These are phyloP conservation scores for Setomelanomma holmii DNA, from an alignment of 2,329 filamentous ascomycete species.

Conservation along the genomic window DNA sequence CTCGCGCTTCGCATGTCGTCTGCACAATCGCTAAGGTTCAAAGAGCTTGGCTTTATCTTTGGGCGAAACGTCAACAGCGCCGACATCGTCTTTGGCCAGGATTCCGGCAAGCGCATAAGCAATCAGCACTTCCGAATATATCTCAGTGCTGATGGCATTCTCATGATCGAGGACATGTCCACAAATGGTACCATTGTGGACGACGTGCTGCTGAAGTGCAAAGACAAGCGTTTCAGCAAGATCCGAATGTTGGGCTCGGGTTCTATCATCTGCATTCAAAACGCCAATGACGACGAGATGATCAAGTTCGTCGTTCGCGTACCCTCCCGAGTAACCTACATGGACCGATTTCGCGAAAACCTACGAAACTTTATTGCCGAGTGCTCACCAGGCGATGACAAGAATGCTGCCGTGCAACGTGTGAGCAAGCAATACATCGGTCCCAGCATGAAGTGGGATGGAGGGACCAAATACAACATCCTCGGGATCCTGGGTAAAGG, in stretches of 20 bases:
- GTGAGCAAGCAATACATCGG: conserved; percentile 35
- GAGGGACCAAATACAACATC: conserved; percentile 84
- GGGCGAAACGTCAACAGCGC: conserved; percentile 76
- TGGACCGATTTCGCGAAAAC: conserved; percentile 71
- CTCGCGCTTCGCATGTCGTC: conserved; percentile 84
- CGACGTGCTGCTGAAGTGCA: conserved; percentile 67
- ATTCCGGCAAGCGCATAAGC: conserved; percentile 77
- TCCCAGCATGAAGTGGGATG: conserved; percentile 78
- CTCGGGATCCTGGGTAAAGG: conserved; percentile 78
- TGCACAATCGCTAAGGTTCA: conserved; percentile 64
- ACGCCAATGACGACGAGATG: conserved; percentile 62
- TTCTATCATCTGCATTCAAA: conserved; percentile 73
- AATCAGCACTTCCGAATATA: conserved; percentile 97
- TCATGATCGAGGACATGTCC: conserved; percentile 93
- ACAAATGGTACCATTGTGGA: conserved; percentile 97
- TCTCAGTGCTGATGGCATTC: conserved; percentile 80
- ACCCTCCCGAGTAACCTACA: conserved; percentile 72
- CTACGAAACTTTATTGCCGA: conserved; percentile 69
- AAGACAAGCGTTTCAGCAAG: conserved; percentile 45
- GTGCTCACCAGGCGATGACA: conserved; percentile 37
- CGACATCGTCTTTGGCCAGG: conserved; percentile 72
- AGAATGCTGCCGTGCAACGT: conserved; percentile 28
- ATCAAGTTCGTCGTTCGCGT: conserved; percentile 86
- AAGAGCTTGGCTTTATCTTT: conserved; percentile 79
- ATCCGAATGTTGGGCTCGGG: conserved; percentile 74